phyloP scores from a whole-genome alignment of 768 basidiomycete species.

The Phaffia tasmanica region DNA sequence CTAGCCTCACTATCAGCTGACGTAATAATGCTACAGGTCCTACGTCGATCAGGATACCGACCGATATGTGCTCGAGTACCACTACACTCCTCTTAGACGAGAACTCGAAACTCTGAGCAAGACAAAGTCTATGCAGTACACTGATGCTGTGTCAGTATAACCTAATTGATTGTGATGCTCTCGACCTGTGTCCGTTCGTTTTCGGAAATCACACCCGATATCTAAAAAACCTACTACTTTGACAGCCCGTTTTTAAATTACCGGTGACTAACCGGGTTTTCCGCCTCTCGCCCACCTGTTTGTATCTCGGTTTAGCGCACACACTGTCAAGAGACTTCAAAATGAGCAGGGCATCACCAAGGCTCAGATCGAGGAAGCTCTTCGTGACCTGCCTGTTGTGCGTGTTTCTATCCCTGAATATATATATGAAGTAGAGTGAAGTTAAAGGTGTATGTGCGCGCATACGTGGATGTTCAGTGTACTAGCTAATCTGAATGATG shows the following conservation, averaged over 20 bases:
- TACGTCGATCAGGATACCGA: conserved; percentile 92
- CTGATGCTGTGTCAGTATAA: conserved; percentile 72
- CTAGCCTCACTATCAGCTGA: neutral
- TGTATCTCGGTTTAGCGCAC: conserved; percentile 45
- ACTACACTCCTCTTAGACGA: conserved; percentile 70
- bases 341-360: conserved; percentile 53
- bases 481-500: neutral
- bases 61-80: conserved; percentile 64
- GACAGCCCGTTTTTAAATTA: neutral
- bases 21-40: conserved; percentile 25
- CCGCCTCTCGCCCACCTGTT: neutral
- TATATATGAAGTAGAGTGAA: neutral
- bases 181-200: too few relatives aligned
- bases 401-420: conserved; percentile 33
- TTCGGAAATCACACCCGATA: too few relatives aligned
- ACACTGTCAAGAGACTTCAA: conserved; percentile 58
- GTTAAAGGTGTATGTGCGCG: neutral
- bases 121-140: conserved; percentile 59
- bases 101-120: conserved; percentile 59
- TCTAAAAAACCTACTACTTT: neutral
- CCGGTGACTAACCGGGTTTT: too few relatives aligned
- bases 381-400: conserved; percentile 78
- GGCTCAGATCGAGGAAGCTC: conserved; percentile 63
- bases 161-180: neutral
- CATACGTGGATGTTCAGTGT: neutral